Evolutionary conservation across 768 basidiomycete genomes (phyloP), one percentile per base, ranked within the genome.

Genomic region (Mycena olivaceomarginata): DNA sequence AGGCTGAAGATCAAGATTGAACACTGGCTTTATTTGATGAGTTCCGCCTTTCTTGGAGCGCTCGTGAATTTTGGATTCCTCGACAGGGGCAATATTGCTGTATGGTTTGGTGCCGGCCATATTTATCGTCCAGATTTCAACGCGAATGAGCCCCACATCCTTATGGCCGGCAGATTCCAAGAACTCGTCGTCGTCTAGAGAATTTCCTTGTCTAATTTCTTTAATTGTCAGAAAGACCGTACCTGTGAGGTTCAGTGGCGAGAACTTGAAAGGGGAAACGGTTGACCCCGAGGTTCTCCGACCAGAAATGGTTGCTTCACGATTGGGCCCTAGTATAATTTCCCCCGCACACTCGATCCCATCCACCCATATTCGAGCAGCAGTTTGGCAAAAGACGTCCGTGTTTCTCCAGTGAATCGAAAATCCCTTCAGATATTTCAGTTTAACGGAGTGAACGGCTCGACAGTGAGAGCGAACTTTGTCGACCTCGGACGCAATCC

Each of bases 81-180:
- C 51, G 16, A 56, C 12, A 11, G 74, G 53, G 4, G 67, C 67
- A 12, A 51, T 4, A 3, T 59, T 41, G 39, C 43, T 4, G 45
- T 60, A 79, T 31, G 67, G 68, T 31, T 65, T 67, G 9, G 45
- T 79, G 15, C 72, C 75, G 0, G 57, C 62, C 67, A 57, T 63
- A 51, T 66, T 79, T 51, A 79, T 67, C 40, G 75, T 76, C 78
- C 78, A 79, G 7, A 76, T 63, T 64, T 79, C 75, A 8, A 76
- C 8, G 18, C 67, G 63, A 64, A 79, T 76, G 51, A 67, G 18
- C 18, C 78, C 75, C 31, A 79, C 41, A 25, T 79, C 72, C n/a
- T 65, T 69, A n/a, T 69, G 57, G 8, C 40, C 63, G 7, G 40
- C 40, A 39, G 75, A 31, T 13, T 74, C 67, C 20, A 79, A 37